Evolutionary conservation across 768 basidiomycete genomes (phyloP), one percentile per base, ranked within the genome.

Genomic region (Serpula lacrymans): DNA sequence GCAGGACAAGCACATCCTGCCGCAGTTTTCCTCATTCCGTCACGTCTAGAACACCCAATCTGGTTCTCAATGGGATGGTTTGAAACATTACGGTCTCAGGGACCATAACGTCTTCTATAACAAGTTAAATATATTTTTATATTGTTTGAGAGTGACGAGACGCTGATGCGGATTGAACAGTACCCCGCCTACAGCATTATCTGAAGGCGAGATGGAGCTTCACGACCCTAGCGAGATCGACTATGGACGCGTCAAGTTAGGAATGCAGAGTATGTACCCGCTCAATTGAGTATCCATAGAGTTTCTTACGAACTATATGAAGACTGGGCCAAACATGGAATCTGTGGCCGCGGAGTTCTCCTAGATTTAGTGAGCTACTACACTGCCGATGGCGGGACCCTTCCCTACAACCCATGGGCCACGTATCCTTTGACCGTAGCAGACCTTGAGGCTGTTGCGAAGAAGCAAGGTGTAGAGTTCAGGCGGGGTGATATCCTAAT

Each of bases 241-340:
- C 48, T 67, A 67, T 3, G 60, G 48, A 7, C 54, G 69, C 26
- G 61, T 72, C 39, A 76, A 72, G 48, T 69, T 80, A 41, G 83
- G 82, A 5, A 80, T 86, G 18, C 83, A 86, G 51, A 83, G 83
- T 84, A 45, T 3, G 80, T 66, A n/a, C 13, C 18, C 11, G 9
- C 39, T 31, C 20, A 4, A 16, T 17, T n/a, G 3, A 12, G 10
- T 16, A 13, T 10, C 4, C 3, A 12, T 14, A 37, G 29, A 37
- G 14, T 40, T 37, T 8, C 5, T 25, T 30, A 26, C 28, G 14
- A 41, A 26, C 30, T 4, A 16, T 42, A 28, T 25, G 11, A 32
- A 84, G 83, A 84, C 52, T 84, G 80, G 82, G 78, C 83, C 1
- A 71, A 70, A 14, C 83, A 83, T 50, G 82, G 83, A 1, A 82